Evolutionary conservation across 1,284 basidiomycete species (phyloP).

Genomic region (Coniferiporia sulphurascens): DNA sequence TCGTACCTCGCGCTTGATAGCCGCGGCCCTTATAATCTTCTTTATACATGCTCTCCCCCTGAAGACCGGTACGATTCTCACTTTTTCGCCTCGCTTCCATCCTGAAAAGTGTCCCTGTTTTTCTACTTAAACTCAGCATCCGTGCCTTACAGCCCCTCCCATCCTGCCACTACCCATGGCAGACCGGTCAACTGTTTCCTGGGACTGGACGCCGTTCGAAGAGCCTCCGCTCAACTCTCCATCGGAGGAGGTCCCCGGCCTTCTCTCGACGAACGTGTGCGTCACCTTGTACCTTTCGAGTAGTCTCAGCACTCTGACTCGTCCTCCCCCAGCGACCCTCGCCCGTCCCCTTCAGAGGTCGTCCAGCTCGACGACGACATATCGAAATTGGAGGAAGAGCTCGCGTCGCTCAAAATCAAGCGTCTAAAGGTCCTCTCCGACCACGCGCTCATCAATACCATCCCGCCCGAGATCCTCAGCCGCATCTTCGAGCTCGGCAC

Average conservation of each 20-base stretch:
- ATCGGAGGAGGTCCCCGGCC: slow-evolving; percentile 3
- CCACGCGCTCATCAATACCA: slow-evolving; percentile 27
- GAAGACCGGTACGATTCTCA: background rate
- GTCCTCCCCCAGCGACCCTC: slow-evolving; percentile 20
- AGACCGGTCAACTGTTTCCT: slow-evolving; percentile 1
- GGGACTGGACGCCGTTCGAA: slow-evolving; percentile 17
- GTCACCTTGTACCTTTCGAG: background rate
- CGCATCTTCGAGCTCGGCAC: slow-evolving; percentile 33
- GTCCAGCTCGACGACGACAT: slow-evolving; percentile 27
- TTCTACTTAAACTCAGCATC: background rate
- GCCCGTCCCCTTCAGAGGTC: slow-evolving; percentile 24
- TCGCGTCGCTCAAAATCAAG: slow-evolving; percentile 23
- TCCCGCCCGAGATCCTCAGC: slow-evolving; percentile 32
- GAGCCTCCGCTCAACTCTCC: background rate
- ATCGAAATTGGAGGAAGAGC: slow-evolving; percentile 25
- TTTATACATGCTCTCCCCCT: slow-evolving; percentile 9
- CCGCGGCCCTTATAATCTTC: no score
- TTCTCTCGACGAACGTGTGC: background rate
- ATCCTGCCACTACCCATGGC: background rate
- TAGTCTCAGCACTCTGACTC: background rate
- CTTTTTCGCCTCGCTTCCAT: background rate
- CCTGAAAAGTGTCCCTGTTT: background rate
- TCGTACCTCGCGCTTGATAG: no score
- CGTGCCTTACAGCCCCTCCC: background rate
- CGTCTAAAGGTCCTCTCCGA: slow-evolving; percentile 25